Evolutionary conservation across 2,329 filamentous ascomycete genomes (phyloP).

Genomic region (Neurospora sp.): DNA sequence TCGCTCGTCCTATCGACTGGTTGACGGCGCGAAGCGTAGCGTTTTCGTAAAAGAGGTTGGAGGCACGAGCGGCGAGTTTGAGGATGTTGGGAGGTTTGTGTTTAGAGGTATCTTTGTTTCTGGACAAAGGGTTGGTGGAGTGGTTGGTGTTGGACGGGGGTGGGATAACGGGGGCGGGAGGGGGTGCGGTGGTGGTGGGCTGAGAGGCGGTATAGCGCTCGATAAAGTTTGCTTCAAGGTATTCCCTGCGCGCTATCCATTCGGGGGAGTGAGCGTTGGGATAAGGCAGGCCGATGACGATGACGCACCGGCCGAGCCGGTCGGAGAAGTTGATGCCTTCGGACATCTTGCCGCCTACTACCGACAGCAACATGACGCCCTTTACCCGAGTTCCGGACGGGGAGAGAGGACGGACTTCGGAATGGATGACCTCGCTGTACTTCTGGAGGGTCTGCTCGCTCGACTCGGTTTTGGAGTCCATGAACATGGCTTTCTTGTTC

Average conservation of each 20-base stretch:
- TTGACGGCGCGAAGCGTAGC: conserved; percentile 95
- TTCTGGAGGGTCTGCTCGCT: conserved; percentile 62
- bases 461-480: conserved; percentile 42
- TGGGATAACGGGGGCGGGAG: neutral
- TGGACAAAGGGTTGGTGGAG: neutral
- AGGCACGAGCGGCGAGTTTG: neutral
- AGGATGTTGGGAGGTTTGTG: neutral
- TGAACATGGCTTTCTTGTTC: conserved; percentile 53
- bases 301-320: conserved; percentile 73
- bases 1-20: conserved; percentile 88
- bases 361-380: conserved; percentile 76
- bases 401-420: neutral
- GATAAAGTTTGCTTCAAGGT: conserved; percentile 53
- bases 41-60: conserved; percentile 75
- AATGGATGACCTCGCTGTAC: conserved; percentile 60
- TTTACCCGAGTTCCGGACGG: neutral
- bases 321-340: conserved; percentile 99
- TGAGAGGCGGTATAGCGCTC: neutral
- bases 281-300: conserved; percentile 88
- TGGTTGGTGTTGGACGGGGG: neutral
- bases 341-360: conserved; percentile 89
- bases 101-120: neutral
- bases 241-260: conserved; percentile 86
- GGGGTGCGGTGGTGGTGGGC: neutral
- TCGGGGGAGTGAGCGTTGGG: conserved; percentile 83